A percentile compares a stretch with the other conserved stretches of the same genome.
These are phyloP conservation scores for Acanthamoeba sp. DNA, from an alignment of 208 protist species.

Conservation along the genomic window DNA sequence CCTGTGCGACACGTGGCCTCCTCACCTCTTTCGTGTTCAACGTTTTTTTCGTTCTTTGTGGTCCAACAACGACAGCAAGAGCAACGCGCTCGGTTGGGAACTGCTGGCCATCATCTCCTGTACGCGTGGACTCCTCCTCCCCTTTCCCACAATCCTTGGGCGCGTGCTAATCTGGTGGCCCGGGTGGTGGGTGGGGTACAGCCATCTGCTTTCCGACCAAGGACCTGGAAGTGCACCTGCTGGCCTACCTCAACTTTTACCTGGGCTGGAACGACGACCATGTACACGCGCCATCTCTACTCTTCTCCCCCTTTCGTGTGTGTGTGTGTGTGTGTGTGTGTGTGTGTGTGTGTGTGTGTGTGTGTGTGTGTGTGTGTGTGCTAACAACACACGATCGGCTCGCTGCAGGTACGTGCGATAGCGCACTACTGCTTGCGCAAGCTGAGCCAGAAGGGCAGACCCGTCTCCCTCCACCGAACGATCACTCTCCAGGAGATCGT, in stretches of 20 bases:
- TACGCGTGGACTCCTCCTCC: not conserved
- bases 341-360: too few relatives aligned
- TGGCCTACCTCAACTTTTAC: not conserved
- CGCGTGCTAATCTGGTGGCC: too few relatives aligned
- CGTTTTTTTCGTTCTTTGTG: too few relatives aligned
- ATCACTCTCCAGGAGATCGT: not conserved
- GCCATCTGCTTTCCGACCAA: not conserved
- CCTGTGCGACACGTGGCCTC: too few relatives aligned
- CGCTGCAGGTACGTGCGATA: not conserved
- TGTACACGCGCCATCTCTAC: not conserved
- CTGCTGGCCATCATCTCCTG: constrained; percentile 4
- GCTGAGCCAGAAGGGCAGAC: not conserved
- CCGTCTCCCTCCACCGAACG: not conserved
- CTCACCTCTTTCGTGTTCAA: too few relatives aligned
- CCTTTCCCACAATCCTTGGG: not conserved
- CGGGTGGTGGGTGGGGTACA: not conserved
- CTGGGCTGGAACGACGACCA: not conserved
- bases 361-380: too few relatives aligned
- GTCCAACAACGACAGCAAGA: not conserved
- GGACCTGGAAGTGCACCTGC: not conserved
- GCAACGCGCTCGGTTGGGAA: not conserved
- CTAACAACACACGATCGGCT: too few relatives aligned
- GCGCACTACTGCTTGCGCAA: not conserved
- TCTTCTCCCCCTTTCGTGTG: too few relatives aligned
- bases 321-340: too few relatives aligned